Base-by-base conservation (phyloP, 2,329 filamentous ascomycete genomes). In the Nannizziopsis barbatae region DNA sequence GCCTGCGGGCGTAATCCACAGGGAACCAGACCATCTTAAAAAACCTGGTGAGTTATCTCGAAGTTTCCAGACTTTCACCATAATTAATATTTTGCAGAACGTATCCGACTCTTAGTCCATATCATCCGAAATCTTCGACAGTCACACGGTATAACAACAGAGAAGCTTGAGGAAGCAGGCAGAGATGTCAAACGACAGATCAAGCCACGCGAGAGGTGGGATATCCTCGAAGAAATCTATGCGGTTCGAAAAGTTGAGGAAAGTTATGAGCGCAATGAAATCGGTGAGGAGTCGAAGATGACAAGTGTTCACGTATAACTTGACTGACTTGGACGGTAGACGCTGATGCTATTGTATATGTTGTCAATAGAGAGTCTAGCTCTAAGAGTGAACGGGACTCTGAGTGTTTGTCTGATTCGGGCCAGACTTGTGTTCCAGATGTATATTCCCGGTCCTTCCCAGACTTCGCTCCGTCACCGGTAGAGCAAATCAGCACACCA, bases 21-120 rank as follows among this genome's bases (percentile, higher is more conserved):
- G 63, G 56, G 71, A 74, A 56, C 71, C 71, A 2, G 71, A 73
- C 47, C 71, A 74, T 56, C 55, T 72, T 15, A 61, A 64, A 44
- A 72, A 71, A 59, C 63, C 67, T 36, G 65, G 71, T 73, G 62
- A 54, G 69, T 27, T 27, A 27, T 27, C 22, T 27, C 15, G 15
- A n/a, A n/a, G n/a, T 57, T 14, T 11, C 42, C 22, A 15, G 2
- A 20, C 2, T 4, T 22, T 8, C 11, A 17, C 30, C 12, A 20
- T 22, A 12, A 22, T 32, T 15, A 22, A 12, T 14, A 1, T 15
- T 38, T 1, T 11, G 10, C 30, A 67, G 65, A 63, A 43, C 60
- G 66, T 5, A 57, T 68, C 48, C 57, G 60, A 27, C 62, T 69
- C 14, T 53, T 69, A 30, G 58, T 69, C 30, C 65, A 69, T 53